phyloP scores from a whole-genome alignment of 1,284 basidiomycete genomes.

The Salmacisia buchloeana region DNA sequence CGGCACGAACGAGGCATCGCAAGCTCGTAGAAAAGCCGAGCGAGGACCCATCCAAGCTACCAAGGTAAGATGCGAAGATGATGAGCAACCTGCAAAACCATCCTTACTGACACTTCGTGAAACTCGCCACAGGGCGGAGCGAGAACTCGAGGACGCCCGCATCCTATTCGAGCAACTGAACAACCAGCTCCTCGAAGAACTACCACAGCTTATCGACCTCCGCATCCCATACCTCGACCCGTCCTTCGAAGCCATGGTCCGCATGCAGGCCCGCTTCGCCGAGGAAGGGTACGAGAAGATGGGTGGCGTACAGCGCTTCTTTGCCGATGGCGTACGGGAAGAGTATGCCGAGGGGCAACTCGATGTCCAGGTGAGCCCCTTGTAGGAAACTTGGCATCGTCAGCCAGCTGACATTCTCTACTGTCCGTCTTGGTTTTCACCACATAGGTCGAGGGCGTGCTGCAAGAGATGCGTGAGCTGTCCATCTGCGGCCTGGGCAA shows the following conservation, averaged over 20 bases:
- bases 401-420: not conserved
- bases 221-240: conserved; percentile 97
- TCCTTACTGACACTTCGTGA: not conserved
- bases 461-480: conserved; percentile 93
- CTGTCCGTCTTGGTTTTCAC: too few relatives aligned
- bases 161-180: conserved; percentile 91
- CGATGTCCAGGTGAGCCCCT: conserved; percentile 70
- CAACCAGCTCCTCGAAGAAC: conserved; percentile 79
- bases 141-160: conserved; percentile 87
- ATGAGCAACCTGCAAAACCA: not conserved
- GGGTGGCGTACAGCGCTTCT: conserved; percentile 83
- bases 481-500: conserved; percentile 61
- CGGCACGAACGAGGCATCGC: conserved; percentile 66
- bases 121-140: conserved; percentile 65
- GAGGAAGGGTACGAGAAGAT: conserved; percentile 98
- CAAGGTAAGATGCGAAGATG: conserved; percentile 58
- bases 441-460: conserved; percentile 69
- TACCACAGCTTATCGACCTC: conserved; percentile 87
- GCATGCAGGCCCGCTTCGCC: conserved; percentile 93
- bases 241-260: conserved; percentile 92
- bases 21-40: conserved; percentile 88
- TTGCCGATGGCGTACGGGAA: conserved; percentile 45
- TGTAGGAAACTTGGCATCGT: not conserved
- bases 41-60: conserved; percentile 86
- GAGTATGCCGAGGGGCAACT: conserved; percentile 95